Base-by-base conservation (phyloP, 2,329 filamentous ascomycete species). In the Sporothrix sp. region DNA sequence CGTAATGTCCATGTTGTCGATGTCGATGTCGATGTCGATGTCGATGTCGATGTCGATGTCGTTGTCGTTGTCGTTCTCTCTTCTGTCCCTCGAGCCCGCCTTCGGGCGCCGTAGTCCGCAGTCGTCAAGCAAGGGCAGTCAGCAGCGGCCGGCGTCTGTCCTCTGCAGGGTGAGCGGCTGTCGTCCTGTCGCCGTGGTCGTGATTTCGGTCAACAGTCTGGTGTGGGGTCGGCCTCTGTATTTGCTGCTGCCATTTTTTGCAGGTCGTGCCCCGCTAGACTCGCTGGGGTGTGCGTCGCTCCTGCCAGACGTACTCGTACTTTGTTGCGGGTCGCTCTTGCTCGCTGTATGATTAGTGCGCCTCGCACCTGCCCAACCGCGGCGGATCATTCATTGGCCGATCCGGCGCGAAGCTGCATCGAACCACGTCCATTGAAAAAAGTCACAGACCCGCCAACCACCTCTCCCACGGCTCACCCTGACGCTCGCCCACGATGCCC, bases 1-100 rank as follows among this genome's bases (percentile, higher is more conserved):
- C 51, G 93, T 97, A 67, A 53, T 87, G 57, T 96, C 87, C 91
- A 97, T 96, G 18, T 5, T 20, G 3, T 35, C 11, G 23, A 18
- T 20, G 39, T 18, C 18, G 21, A 21, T 11, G 25, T 40, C 11
- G 18, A 2, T 20, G 3, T 35, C 11, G 23, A 18, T 20, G 39
- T 18, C 18, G 21, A 21, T 11, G 25, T 40, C 11, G 18, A 2
- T 20, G 3, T 35, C 11, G 23, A 18, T 20, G 39, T 18, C 18
- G 18, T 5, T 20, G 3, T 35, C 11, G 23, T 30, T 20, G 39
- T 18, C 18, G 21, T 30, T 11, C 25, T 40, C 11, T 23, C 11
- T 18, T 40, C 36, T 7, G 7, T 38, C 13, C 7, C 36, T 38
- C 7, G 5, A 10, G 7, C n/a, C 36, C 20, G 9, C n/a, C 4